Evolutionary conservation across 176 grass and related monocot genomes (phyloP), one percentile per base, ranked within the genome.

Genomic region (Oryza glumipatula): DNA sequence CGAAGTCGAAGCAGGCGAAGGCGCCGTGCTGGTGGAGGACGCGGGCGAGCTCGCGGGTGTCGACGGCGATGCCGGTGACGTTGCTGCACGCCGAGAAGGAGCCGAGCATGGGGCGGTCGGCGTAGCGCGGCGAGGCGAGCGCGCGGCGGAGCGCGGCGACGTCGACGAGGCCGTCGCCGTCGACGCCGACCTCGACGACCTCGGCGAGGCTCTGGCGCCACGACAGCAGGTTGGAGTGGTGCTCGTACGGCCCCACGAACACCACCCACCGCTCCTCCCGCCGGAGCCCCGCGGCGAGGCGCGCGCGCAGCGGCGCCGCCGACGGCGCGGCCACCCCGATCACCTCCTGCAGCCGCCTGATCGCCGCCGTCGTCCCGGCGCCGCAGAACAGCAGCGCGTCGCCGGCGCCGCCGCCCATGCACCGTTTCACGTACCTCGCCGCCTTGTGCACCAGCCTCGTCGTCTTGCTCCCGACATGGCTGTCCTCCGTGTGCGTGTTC

Each of bases 31-130:
- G 63, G 67, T 98, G 95, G 6, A 98, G 91, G 52, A 93, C 47
- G 51, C 87, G 77, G 2, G 92, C 92, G 11, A 94, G 39, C 15
- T 52, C 17, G 8, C 87, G 77, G 28, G 95, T 98, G 81, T 98
- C 95, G 11, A 79, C 24, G 33, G 88, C 38, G 66, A 90, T 64
- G 28, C 92, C 95, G 0, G 90, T 98, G 72, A 98, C 95, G 47
- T 95, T 98, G 86, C 95, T 98, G 85, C 95, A 93, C 1, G 92
- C 92, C 1, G 95, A 98, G 87, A 98, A 98, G 5, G 95, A 93
- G 0, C 95, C 92, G 16, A 97, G 49, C 95, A 93, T 91, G 11
- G 95, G 92, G 3, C 92, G 70, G 76, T 58, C 13, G 0, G 71
- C 86, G 67, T 84, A 72, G 79, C 84, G 79, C 1, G 81, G 61